Base-by-base conservation (phyloP, 2,329 filamentous ascomycete genomes). In the Incumbomyces lentus region DNA sequence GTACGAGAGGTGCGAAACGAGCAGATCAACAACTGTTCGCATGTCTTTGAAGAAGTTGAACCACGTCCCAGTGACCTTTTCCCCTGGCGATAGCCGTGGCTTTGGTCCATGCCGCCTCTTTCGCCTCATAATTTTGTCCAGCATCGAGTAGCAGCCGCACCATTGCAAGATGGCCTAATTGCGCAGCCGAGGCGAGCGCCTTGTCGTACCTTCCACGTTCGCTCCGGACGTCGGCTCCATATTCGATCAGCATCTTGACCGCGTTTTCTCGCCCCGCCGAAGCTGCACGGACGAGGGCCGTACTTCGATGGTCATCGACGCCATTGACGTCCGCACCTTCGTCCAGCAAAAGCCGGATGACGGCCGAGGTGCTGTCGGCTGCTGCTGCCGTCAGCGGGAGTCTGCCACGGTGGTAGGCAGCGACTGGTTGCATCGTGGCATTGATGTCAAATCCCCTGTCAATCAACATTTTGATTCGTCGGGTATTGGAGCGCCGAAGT, bases 271-370 rank as follows among this genome's bases (percentile, higher is more conserved):
- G 33, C 16, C 13, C 13, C 12, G 4, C 6, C 33, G 4, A 17
- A 12, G 13, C 13, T 6, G 33, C 33, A 35, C 5, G 4, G 33
- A 35, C 13, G 5, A 17, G 13, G 12, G 33, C 16, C 4, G 33
- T 35, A 17, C 33, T 4, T 35, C 33, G 33, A 8, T 26, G 22
- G 22, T 26, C 22, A 8, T 26, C 22, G 22, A 36, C 33, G 17
- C 49, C 52, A 33, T 50, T 37, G 16, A 54, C 45, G 16, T 17
- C 33, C 4, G 33, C 33, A 12, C 13, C 33, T 35, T n/a, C 6
- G 33, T 17, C 13, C 13, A 35, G 33, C 16, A 35, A 17, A 6
- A 13, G 6, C 18, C 14, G n/a, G 6, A 39, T 17, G 5, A 13
- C 18, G n/a, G 3, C 5, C 6, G 12, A 5, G 12, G 12, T 18